Conservation (phyloP, 768 basidiomycete species). For the Phylloporus arenicola region DNA sequence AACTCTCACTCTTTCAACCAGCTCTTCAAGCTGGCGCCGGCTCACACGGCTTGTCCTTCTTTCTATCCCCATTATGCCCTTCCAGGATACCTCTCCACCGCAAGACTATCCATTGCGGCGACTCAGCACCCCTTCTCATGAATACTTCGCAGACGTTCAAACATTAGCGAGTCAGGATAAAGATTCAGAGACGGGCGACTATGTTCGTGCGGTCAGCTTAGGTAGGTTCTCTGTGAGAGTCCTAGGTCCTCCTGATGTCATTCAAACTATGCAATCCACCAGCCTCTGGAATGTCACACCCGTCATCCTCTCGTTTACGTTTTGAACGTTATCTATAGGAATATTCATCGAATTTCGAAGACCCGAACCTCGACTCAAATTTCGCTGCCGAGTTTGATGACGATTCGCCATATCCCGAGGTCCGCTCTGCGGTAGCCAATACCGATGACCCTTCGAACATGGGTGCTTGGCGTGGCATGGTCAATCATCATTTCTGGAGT, state of each 20-base stretch:
- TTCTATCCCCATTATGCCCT: not conserved
- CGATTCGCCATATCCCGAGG: constrained; percentile 71
- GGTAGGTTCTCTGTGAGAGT: constrained; percentile 15
- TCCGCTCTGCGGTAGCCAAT: constrained; percentile 63
- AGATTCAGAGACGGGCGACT: constrained; percentile 12
- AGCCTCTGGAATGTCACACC: constrained; percentile 15
- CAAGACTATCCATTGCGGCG: constrained; percentile 16
- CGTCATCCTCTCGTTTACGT: not conserved
- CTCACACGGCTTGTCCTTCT: not conserved
- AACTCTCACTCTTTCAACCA: not conserved
- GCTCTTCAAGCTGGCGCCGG: not conserved
- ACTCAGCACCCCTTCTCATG: constrained; percentile 2
- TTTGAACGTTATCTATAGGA: not conserved
- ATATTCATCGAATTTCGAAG: constrained; percentile 12
- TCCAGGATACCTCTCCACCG: not conserved
- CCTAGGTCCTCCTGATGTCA: not conserved
- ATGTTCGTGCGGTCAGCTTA: constrained; percentile 11
- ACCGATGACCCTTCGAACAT: constrained; percentile 71
- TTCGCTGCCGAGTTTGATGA: constrained; percentile 36
- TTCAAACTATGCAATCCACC: not conserved
- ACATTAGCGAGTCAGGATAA: constrained; percentile 21
- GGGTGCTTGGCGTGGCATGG: constrained; percentile 68
- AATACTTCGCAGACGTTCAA: constrained; percentile 9
- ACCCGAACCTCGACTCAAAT: constrained; percentile 24
- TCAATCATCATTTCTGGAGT: constrained; percentile 59